phyloP scores from a whole-genome alignment of 2,329 filamentous ascomycete genomes.

The Xylariaceae sp. region DNA sequence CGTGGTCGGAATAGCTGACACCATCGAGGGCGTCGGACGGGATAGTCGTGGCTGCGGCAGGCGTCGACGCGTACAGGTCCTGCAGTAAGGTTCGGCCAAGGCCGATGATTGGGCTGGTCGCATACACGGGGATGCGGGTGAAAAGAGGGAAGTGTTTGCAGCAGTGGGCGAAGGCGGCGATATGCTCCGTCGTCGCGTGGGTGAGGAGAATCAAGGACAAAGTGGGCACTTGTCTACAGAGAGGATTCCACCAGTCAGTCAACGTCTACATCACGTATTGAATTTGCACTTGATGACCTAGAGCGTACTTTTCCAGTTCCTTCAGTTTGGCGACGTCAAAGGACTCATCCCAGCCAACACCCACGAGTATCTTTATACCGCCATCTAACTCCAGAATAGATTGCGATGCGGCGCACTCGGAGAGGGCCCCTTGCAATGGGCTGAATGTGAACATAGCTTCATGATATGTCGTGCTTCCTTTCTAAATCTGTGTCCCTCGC shows the following conservation, averaged over 20 bases:
- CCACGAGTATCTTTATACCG: slow-evolving; percentile 89
- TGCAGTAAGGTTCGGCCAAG: slow-evolving; percentile 86
- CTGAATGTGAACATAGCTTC: slow-evolving; percentile 89
- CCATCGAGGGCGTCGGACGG: slow-evolving; percentile 67
- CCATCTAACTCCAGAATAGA: slow-evolving; percentile 96
- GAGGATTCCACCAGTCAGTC: slow-evolving; percentile 19
- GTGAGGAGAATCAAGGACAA: slow-evolving; percentile 91
- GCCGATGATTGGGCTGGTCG: slow-evolving; percentile 87
- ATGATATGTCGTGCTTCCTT: slow-evolving; percentile 12
- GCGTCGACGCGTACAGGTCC: slow-evolving; percentile 86
- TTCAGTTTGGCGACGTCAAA: slow-evolving; percentile 79
- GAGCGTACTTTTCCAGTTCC: slow-evolving; percentile 79
- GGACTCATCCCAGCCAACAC: slow-evolving; percentile 91
- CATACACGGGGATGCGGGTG: slow-evolving; percentile 87
- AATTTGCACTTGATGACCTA: too few relatives aligned
- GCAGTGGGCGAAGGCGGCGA: slow-evolving; percentile 91
- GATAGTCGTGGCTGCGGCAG: slow-evolving; percentile 80
- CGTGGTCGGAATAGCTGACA: slow-evolving; percentile 46
- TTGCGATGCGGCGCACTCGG: slow-evolving; percentile 79
- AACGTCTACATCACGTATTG: neutral
- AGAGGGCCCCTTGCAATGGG: slow-evolving; percentile 84
- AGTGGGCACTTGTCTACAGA: slow-evolving; percentile 73
- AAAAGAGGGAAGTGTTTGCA: slow-evolving; percentile 95
- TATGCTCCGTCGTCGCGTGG: slow-evolving; percentile 84
- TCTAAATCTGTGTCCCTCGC: slow-evolving; percentile 8